A percentile compares a stretch with the other conserved stretches of the same genome.
phyloP scores from a whole-genome alignment of 495 filamentous ascomycete species.

The Schizothecium vesticola region DNA sequence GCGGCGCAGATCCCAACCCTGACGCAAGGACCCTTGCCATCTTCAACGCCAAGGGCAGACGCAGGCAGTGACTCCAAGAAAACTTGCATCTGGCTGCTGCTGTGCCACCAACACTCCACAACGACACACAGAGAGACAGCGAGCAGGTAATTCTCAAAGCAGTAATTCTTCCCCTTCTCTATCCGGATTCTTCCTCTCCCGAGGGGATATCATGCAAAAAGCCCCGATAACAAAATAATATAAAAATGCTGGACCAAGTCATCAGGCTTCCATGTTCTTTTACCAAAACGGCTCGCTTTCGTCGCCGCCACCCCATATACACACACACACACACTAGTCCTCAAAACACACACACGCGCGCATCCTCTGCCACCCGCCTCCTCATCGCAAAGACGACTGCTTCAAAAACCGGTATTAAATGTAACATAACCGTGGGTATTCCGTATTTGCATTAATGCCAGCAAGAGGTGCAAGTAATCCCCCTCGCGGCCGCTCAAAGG shows the following conservation, averaged over 20 bases:
- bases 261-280: background rate
- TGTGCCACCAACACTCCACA: background rate
- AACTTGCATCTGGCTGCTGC: too few species aligned
- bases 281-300: background rate
- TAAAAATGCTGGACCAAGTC: background rate
- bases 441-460: slow-evolving; percentile 2
- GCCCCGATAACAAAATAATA: background rate
- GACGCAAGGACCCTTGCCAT: background rate
- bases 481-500: slow-evolving; percentile 1
- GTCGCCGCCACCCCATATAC: background rate
- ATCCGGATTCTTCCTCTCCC: background rate
- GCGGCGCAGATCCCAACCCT: background rate
- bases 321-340: background rate
- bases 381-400: background rate
- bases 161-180: background rate
- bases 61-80: background rate
- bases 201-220: background rate
- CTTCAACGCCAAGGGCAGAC: background rate
- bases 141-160: background rate
- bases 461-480: background rate
- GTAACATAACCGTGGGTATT: slow-evolving; percentile 2
- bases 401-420: slow-evolving; percentile 8
- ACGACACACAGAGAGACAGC: background rate
- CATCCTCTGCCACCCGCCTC: background rate
- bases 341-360: background rate